Conservation (phyloP, 116 monocot genomes). For the Trichopus zeylanicus region DNA sequence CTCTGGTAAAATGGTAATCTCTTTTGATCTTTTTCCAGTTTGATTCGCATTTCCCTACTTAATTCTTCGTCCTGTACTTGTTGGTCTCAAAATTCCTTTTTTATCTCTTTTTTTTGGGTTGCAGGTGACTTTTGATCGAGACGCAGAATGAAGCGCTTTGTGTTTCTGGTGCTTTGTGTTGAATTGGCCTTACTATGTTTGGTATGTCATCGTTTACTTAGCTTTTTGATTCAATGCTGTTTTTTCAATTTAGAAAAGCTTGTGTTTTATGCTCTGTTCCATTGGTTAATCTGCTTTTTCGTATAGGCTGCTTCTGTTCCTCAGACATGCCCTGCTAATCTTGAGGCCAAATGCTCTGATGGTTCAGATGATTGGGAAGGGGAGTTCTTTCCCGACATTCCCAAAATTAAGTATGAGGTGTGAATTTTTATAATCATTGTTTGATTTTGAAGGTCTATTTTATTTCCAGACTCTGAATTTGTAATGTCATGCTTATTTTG, state of each 20-base stretch:
- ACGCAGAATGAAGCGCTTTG: conserved; percentile 9
- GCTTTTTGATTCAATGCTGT: background rate
- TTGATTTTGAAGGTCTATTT: background rate
- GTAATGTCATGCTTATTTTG: background rate
- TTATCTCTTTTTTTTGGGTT: background rate
- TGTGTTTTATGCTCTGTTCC: background rate
- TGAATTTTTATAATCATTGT: conserved; percentile 2
- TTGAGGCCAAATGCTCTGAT: conserved; percentile 36
- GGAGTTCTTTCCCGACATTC: conserved; percentile 88
- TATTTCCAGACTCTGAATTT: background rate
- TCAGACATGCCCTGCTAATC: conserved; percentile 63
- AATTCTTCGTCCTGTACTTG: too few relatives aligned
- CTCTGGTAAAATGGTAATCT: too few relatives aligned
- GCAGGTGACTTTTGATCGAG: background rate
- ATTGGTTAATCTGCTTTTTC: background rate
- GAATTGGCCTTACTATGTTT: conserved; percentile 5
- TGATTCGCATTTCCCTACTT: too few relatives aligned
- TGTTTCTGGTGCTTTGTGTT: conserved; percentile 3
- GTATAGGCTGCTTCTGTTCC: conserved; percentile 25
- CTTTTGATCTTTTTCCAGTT: too few relatives aligned
- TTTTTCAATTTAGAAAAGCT: background rate
- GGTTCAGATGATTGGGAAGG: conserved; percentile 60
- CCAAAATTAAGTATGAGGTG: conserved; percentile 98
- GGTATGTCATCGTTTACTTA: background rate
- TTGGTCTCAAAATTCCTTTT: too few relatives aligned